Conservation (phyloP, 257 asterid genomes). For the Leptodermis oblonga region DNA sequence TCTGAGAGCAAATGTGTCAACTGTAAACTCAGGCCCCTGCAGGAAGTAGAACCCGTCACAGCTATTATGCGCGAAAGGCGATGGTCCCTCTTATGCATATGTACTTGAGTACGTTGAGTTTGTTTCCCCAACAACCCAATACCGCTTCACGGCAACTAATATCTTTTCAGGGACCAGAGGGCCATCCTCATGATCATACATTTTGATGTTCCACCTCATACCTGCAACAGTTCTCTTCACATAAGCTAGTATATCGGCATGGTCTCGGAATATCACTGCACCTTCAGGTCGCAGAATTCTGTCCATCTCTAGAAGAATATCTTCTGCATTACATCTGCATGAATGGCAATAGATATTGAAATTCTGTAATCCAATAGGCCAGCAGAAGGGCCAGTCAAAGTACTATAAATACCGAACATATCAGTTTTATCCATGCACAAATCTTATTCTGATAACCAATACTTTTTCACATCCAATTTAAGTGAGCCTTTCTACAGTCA, state of each 20-base stretch:
- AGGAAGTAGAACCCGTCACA: background rate
- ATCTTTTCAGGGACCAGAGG: conserved; percentile 35
- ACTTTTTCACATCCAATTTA: background rate
- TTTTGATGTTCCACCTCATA: conserved; percentile 43
- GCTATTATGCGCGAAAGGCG: conserved; percentile 4
- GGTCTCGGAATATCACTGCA: conserved; percentile 39
- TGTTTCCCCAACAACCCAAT: conserved; percentile 35
- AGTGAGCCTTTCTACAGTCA: background rate
- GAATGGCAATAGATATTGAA: background rate
- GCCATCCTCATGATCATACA: conserved; percentile 42
- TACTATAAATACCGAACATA: background rate
- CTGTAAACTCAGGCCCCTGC: background rate
- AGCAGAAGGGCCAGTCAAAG: background rate
- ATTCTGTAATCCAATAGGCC: background rate
- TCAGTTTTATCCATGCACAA: no score
- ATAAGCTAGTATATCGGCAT: conserved; percentile 25
- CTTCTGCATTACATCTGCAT: conserved; percentile 34
- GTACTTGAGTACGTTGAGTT: conserved; percentile 13
- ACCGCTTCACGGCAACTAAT: conserved; percentile 33
- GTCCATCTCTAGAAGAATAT: conserved; percentile 40
- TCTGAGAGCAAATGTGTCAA: background rate
- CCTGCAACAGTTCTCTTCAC: conserved; percentile 31
- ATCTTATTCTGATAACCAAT: background rate
- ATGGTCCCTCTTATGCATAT: background rate
- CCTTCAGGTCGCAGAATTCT: conserved; percentile 46